These are phyloP conservation scores for Gyromitra esculenta DNA, from an alignment of 2,329 filamentous ascomycete genomes.

Conservation along the genomic window DNA sequence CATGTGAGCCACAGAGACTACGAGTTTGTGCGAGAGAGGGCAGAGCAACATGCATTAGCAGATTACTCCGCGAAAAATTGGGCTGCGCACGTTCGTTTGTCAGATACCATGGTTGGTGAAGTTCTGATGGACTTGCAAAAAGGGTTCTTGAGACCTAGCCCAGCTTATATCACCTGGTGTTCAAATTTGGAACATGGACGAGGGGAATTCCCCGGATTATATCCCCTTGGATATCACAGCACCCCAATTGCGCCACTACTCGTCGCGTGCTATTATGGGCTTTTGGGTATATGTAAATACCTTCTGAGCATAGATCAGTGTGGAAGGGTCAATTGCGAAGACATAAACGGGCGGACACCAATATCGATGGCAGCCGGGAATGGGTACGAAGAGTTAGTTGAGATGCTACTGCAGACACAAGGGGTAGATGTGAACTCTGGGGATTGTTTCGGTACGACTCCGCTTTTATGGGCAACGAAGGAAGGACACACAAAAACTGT, in stretches of 20 bases:
- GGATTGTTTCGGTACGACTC: not conserved
- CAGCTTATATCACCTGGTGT: not conserved
- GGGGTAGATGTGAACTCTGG: not conserved
- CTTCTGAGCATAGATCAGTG: not conserved
- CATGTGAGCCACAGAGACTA: not conserved
- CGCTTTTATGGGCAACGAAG: not conserved
- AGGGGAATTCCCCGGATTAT: not conserved
- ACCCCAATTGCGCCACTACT: not conserved
- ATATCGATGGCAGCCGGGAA: not conserved
- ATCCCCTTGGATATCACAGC: not conserved
- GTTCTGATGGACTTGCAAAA: not conserved
- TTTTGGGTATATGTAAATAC: not conserved
- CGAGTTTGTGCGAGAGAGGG: not conserved
- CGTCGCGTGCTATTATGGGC: conserved; percentile 22
- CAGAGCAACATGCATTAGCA: not conserved
- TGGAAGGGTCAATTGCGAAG: not conserved
- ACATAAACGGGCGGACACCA: not conserved
- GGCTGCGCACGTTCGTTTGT: not conserved
- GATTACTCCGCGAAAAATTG: not conserved
- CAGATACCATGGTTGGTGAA: not conserved
- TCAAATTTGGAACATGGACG: not conserved
- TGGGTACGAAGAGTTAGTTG: not conserved
- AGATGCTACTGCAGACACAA: not conserved
- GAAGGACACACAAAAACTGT: not conserved
- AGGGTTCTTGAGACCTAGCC: not conserved